These are phyloP conservation scores for Sordariomycetes sp. DNA, from an alignment of 2,329 filamentous ascomycete species.

Conservation along the genomic window DNA sequence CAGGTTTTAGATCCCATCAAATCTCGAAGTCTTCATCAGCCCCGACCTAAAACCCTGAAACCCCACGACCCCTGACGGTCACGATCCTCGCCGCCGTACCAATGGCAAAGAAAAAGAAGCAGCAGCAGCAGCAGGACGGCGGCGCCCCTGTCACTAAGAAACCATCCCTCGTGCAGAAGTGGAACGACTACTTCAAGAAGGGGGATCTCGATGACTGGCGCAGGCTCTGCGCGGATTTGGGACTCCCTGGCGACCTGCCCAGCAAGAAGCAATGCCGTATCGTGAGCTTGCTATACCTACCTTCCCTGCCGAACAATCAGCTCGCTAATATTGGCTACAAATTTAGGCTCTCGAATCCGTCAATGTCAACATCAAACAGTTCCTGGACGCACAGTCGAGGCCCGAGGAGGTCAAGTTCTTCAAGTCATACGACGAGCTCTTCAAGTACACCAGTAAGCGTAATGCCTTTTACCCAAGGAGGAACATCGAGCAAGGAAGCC, in stretches of 20 bases:
- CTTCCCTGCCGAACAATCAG: not conserved
- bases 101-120: too few species aligned
- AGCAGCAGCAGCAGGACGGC: too few species aligned
- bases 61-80: too few species aligned
- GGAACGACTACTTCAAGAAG: slow-evolving; percentile 17
- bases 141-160: not conserved
- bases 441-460: slow-evolving; percentile 18
- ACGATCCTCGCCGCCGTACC: too few species aligned
- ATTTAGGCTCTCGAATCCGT: slow-evolving; percentile 17
- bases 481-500: slow-evolving; percentile 23
- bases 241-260: slow-evolving; percentile 17
- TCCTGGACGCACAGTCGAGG: slow-evolving; percentile 21
- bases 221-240: slow-evolving; percentile 28
- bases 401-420: slow-evolving; percentile 18
- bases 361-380: slow-evolving; percentile 35
- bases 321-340: not conserved
- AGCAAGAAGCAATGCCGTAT: slow-evolving; percentile 31
- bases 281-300: slow-evolving; percentile 15
- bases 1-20: too few species aligned
- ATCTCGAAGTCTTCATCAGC: too few species aligned
- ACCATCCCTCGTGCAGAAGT: slow-evolving; percentile 6
- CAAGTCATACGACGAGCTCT: slow-evolving; percentile 15
- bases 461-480: slow-evolving; percentile 30
- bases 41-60: too few species aligned
- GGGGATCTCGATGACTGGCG: slow-evolving; percentile 26